Evolutionary conservation across 345 rosid genomes (phyloP).

Genomic region (Firmiana major): DNA sequence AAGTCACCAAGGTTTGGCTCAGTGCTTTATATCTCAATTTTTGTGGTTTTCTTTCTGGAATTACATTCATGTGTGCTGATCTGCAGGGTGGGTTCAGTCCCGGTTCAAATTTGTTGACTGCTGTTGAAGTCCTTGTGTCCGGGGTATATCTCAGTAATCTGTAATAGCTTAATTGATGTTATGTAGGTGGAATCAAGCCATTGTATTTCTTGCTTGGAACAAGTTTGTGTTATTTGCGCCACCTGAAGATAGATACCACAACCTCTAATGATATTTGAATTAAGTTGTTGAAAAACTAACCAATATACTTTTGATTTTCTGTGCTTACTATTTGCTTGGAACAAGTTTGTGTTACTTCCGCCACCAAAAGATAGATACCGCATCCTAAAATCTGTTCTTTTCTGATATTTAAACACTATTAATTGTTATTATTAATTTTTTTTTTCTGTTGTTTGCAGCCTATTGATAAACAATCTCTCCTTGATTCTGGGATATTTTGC

Average conservation of each 20-base stretch:
- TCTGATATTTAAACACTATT: conserved; percentile 3
- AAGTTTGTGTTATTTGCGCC: background rate
- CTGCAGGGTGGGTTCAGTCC: conserved; percentile 81
- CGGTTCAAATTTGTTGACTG: conserved; percentile 86
- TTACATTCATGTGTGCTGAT: conserved; percentile 24
- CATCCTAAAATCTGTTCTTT: background rate
- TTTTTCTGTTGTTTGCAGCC: conserved; percentile 57
- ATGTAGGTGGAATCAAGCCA: background rate
- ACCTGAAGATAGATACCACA: background rate
- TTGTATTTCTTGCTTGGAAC: background rate
- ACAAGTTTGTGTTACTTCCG: no score
- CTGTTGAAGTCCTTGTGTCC: conserved; percentile 86
- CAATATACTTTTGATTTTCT: background rate
- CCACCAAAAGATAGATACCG: no score
- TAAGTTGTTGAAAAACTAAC: background rate
- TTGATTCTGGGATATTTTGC: conserved; percentile 97
- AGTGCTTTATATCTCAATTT: background rate
- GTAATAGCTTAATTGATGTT: conserved; percentile 4
- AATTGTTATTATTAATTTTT: background rate
- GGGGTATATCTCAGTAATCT: conserved; percentile 59
- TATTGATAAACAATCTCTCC: conserved; percentile 88
- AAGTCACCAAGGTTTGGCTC: conserved; percentile 66
- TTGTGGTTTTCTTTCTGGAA: conserved; percentile 13
- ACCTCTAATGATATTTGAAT: background rate
- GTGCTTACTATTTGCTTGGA: no score